Evolutionary conservation across 129 eudicot species (phyloP), one percentile per base, ranked within the genome.

Genomic region (Flaveria robusta): DNA sequence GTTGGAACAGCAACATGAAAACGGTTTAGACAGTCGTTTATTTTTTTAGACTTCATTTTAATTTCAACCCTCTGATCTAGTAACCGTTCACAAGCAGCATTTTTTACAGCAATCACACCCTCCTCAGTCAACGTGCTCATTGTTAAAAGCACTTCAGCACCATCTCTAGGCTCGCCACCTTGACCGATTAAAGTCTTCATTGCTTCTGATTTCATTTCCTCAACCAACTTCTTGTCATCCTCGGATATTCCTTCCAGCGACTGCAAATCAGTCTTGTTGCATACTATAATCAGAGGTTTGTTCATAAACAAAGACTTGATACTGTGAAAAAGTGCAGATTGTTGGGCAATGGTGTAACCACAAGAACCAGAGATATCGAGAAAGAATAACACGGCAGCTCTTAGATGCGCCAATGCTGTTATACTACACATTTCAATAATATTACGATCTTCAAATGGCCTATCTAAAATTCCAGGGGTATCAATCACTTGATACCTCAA

Each of bases 351-450:
- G 47, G 81, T 93, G 74, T 88, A 93, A 3, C 98, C 98, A 60
- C 98, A 93, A 27, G 98, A 90, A 55, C 98, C 97, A 41, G 98
- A 93, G 26, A 90, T 87, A 75, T 93, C 97, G 23, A 93, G 84
- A 81, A 93, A 93, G 70, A 90, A 93, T 74, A 93, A 78, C 41
- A 93, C 94, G 34, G 97, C 98, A 47, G 98, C 98, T 56, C 98
- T 82, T 59, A 93, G 74, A 87, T 93, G 97, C 1, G 98, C 98
- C 66, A 93, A 84, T 52, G 98, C 98, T 7, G 97, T 93, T 23
- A 93, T 93, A 80, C 97, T 90, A 80, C 96, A 88, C 98, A 93
- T 93, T 75, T 93, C 98, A 14, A 93, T 93, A 55, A 93, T 93
- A 71, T 93, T 93, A 22, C 98, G 84, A 46, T 93, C 98, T 82